phyloP scores from a whole-genome alignment of 164 flowering plant species.

The Vitis rupestris region DNA sequence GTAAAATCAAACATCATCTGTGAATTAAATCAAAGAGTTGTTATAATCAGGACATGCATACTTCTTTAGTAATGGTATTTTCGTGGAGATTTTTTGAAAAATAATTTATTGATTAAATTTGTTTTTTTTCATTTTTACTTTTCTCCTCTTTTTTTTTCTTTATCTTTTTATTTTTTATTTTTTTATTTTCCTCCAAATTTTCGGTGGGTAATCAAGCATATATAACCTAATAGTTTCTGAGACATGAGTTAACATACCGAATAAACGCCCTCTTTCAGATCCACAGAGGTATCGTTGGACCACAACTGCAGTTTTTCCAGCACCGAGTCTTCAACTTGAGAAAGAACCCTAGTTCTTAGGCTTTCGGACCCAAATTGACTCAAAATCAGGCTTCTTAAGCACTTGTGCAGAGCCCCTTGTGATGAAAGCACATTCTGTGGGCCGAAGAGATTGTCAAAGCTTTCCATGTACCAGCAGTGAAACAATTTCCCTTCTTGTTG shows the following conservation, averaged over 20 bases:
- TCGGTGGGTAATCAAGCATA: too few species aligned
- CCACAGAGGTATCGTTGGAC: conserved; percentile 39
- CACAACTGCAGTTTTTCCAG: conserved; percentile 32
- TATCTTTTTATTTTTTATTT: too few species aligned
- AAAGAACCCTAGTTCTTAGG: conserved; percentile 49
- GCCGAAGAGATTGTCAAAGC: conserved; percentile 65
- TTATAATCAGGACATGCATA: too few species aligned
- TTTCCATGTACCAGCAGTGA: conserved; percentile 70
- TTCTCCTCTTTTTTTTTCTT: too few species aligned
- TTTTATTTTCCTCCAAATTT: too few species aligned
- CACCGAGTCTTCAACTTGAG: conserved; percentile 51
- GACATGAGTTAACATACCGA: conserved; percentile 30
- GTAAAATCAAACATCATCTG: conserved; percentile 75
- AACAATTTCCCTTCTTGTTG: conserved; percentile 62
- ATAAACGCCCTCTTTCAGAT: conserved; percentile 58
- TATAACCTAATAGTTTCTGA: background rate
- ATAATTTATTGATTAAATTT: too few species aligned
- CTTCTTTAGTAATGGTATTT: too few species aligned
- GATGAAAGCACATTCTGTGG: conserved; percentile 51
- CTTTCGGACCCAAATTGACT: conserved; percentile 63
- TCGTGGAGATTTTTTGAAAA: too few species aligned
- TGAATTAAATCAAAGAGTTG: background rate
- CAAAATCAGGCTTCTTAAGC: conserved; percentile 65
- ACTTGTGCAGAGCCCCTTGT: conserved; percentile 71
- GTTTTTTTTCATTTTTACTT: too few species aligned